Base-by-base conservation (phyloP, 83 land plant genomes). In the Picea abies region DNA sequence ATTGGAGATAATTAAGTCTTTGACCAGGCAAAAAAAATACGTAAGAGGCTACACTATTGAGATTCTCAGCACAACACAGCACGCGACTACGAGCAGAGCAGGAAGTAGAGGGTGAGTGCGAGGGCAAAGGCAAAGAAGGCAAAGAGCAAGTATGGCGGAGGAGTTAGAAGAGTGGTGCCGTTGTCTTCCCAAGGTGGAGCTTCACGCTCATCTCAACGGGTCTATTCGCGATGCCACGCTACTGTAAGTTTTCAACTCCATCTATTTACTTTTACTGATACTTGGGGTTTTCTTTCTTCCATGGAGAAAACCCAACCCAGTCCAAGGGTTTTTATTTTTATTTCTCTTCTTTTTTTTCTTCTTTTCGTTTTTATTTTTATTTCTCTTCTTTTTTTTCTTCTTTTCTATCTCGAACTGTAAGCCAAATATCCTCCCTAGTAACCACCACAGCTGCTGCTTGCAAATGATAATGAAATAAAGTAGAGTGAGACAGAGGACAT, bases 191-290 rank as follows among this genome's bases (percentile, higher is more conserved):
- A 97, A 97, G 86, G 79, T 97, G 11, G 99, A 97, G 85, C 95
- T 97, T 64, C 99, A 97, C 61, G 99, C 99, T 65, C 99, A 97
- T 79, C 98, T 97, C 86, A 97, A 97, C 83, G 99, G 99, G 71
- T 95, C 93, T 87, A 78, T 92, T 85, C 90, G 99, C 67, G 83
- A 91, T 86, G 84, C 99, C 75, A 97, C 99, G 35, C 90, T 97
- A 20, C 87, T 97, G 99, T 97, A 78, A 82, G 87, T 35, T 26
- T 69, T 75, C 22, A 20, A n/a, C 41, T 44, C 60, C 20, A 85
- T 73, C 58, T 20, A 68, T 68, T 68, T 68, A 23, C 32, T 12
- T 11, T n/a, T 22, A 22, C 29, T 67, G 10, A 22, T 67, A 67
- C 25, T 15, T 29, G 23, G 71, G 25, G 71, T 71, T 82, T 29